These are phyloP conservation scores for Xylariales sp. DNA, from an alignment of 2,329 filamentous ascomycete genomes.

Conservation along the genomic window DNA sequence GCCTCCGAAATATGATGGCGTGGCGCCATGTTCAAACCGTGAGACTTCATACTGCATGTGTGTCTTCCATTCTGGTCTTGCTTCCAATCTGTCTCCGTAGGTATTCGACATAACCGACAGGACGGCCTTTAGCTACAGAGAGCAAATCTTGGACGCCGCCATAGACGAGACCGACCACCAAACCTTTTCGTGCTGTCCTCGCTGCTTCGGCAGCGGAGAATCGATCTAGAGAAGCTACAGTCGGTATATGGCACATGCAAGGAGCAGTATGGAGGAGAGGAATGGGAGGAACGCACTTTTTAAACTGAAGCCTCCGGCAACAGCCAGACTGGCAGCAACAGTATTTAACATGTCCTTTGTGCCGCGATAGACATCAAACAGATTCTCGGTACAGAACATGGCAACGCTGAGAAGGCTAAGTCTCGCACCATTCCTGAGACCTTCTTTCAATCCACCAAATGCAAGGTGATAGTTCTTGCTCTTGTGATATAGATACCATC, in stretches of 20 bases:
- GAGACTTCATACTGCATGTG: conserved; percentile 12
- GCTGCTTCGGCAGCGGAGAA: conserved; percentile 74
- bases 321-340: conserved; percentile 74
- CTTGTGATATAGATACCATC: conserved; percentile 99
- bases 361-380: conserved; percentile 69
- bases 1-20: conserved; percentile 3
- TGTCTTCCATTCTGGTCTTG: conserved; percentile 15
- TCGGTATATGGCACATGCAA: conserved; percentile 1
- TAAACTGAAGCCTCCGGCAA: conserved; percentile 81
- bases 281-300: conserved; percentile 58
- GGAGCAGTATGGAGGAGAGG: neutral
- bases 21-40: neutral
- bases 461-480: conserved; percentile 90
- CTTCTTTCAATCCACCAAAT: conserved; percentile 73
- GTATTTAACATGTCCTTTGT: conserved; percentile 75
- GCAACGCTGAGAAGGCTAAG: conserved; percentile 68
- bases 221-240: conserved; percentile 49
- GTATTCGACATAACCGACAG: conserved; percentile 70
- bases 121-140: conserved; percentile 63
- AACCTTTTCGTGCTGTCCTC: conserved; percentile 72
- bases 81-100: conserved; percentile 41
- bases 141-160: conserved; percentile 76
- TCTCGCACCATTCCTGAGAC: conserved; percentile 66
- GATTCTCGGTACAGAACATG: conserved; percentile 80
- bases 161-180: conserved; percentile 74